Evolutionary conservation across 2,329 filamentous ascomycete genomes (phyloP).

Genomic region (Gnomoniopsis sp.): DNA sequence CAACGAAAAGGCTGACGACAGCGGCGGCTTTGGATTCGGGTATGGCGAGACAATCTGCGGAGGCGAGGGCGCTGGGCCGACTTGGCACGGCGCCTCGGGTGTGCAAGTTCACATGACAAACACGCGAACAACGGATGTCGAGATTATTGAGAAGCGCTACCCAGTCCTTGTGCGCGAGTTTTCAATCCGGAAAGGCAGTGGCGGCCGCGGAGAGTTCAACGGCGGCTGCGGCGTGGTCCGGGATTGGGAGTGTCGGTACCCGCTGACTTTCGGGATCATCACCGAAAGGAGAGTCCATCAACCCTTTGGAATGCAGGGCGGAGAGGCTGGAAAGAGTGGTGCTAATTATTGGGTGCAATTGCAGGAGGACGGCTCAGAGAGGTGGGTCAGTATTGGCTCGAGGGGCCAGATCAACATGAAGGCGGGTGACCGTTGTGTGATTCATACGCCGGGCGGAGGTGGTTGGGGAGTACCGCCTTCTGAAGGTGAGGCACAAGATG

Average conservation of each 20-base stretch:
- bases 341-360: constrained; percentile 23
- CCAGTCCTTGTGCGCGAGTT: constrained; percentile 29
- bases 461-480: too few species aligned
- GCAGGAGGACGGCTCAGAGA: too few species aligned
- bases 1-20: neutral
- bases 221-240: constrained; percentile 30
- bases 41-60: constrained; percentile 30
- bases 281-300: constrained; percentile 30
- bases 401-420: constrained; percentile 27
- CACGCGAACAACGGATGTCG: constrained; percentile 26
- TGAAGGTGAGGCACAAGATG: too few species aligned
- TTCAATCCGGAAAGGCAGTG: constrained; percentile 24
- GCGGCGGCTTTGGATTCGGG: constrained; percentile 16
- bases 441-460: constrained; percentile 34
- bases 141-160: constrained; percentile 30
- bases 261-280: constrained; percentile 32
- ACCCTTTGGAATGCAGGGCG: constrained; percentile 32
- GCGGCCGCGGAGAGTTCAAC: constrained; percentile 25
- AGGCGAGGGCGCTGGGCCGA: constrained; percentile 28
- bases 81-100: constrained; percentile 23
- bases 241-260: constrained; percentile 29
- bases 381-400: constrained; percentile 28
- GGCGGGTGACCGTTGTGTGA: constrained; percentile 31
- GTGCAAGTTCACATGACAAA: constrained; percentile 26
- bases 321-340: constrained; percentile 19